Evolutionary conservation across 2,329 filamentous ascomycete species (phyloP).

Genomic region (Trichophyton verrucosum): DNA sequence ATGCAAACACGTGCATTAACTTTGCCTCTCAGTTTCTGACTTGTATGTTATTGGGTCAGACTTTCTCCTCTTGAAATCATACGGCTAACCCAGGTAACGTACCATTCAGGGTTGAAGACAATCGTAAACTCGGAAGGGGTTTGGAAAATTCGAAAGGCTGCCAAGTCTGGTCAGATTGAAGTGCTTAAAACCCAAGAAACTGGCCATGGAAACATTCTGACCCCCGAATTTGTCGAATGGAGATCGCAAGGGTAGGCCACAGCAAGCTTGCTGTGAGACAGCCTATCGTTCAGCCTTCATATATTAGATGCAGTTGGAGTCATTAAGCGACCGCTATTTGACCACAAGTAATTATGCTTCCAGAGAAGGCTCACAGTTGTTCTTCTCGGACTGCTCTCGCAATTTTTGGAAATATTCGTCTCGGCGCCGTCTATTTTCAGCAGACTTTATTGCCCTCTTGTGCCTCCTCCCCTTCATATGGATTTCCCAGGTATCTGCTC

Average conservation of each 20-base stretch:
- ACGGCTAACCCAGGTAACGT: neutral
- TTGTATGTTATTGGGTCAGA: constrained; percentile 43
- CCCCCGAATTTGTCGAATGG: constrained; percentile 67
- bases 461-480: constrained; percentile 48
- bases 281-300: no score
- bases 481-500: constrained; percentile 33
- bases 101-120: constrained; percentile 44
- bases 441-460: constrained; percentile 38
- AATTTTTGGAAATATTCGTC: constrained; percentile 23
- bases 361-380: no score
- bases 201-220: constrained; percentile 64
- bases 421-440: constrained; percentile 21
- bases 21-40: constrained; percentile 68
- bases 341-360: neutral
- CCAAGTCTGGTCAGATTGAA: constrained; percentile 55
- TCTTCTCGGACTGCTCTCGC: constrained; percentile 10
- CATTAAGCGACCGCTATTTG: neutral
- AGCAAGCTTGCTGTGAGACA: no score
- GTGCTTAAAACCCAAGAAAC: constrained; percentile 60
- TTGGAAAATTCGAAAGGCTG: constrained; percentile 62
- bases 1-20: constrained; percentile 87
- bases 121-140: constrained; percentile 57
- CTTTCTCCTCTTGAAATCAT: constrained; percentile 14
- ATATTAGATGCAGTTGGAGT: no score
- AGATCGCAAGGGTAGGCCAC: constrained; percentile 22